Evolutionary conservation across 352 stramenopile species (phyloP), one percentile per base, ranked within the genome.

Genomic region (Detonula confervacea): DNA sequence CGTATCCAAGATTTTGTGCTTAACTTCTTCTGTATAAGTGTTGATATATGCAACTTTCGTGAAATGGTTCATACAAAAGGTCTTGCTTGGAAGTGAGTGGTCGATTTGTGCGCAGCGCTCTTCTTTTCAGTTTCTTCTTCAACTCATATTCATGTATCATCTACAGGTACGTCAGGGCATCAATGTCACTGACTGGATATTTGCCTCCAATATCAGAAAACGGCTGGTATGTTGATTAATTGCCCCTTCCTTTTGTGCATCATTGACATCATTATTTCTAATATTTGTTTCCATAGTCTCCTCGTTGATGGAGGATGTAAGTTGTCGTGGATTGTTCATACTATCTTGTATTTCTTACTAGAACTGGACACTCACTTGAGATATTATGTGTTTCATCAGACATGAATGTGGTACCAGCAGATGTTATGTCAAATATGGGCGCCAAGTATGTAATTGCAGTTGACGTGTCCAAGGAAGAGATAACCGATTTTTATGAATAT

Each of bases 21-120:
- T 0, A 97, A 97, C 59, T 98, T 96, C 74, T 98, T 96, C 60
- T 98, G 95, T 69, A 91, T 98, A 22, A 93, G 91, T 11, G 96
- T 95, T 29, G 95, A 98, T 76, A 96, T 98, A 69, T 89, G 91
- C 22, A 97, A 97, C 69, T 96, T 91, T 8, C 88, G 90, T 60
- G 95, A 96, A 89, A 94, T 94, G 39, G 88, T 98, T 9, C 95
- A 97, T 49, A 90, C 91, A 5, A 96, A 95, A 66, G 95, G 95
- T n/a, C 74, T 84, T 0, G 87, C 92, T 2, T 98, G 95, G 95
- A 97, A 96, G 64, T 96, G n/a, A n/a, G n/a, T n/a, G n/a, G n/a
- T n/a, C n/a, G n/a, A n/a, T n/a, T n/a, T n/a, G n/a, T n/a, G n/a
- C n/a, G n/a, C n/a, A n/a, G n/a, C n/a, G n/a, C n/a, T n/a, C n/a